phyloP scores from a whole-genome alignment of 768 basidiomycete genomes.

The Podaxis sp. region DNA sequence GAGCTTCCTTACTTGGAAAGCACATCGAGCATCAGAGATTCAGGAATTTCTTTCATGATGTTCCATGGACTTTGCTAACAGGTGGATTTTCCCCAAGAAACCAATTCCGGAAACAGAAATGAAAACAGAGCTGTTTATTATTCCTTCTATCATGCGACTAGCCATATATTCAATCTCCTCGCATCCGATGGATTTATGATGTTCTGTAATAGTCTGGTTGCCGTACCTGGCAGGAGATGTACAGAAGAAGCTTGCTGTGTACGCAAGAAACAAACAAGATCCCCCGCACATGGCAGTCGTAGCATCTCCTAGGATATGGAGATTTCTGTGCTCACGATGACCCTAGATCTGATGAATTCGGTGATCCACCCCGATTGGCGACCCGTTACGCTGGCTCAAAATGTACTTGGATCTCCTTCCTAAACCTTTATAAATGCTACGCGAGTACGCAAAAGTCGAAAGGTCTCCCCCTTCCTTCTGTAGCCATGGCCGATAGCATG shows the following conservation, averaged over 20 bases:
- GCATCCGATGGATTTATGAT: slow-evolving; percentile 16
- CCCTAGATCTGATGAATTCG: slow-evolving; percentile 71
- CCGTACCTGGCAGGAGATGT: slow-evolving; percentile 40
- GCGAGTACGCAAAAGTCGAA: slow-evolving; percentile 38
- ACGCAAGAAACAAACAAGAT: slow-evolving; percentile 40
- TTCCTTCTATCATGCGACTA: slow-evolving; percentile 3
- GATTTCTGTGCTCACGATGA: slow-evolving; percentile 50
- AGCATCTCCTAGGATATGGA: slow-evolving; percentile 44
- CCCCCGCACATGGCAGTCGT: slow-evolving; percentile 38
- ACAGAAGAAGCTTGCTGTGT: slow-evolving; percentile 22
- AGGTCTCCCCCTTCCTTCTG: slow-evolving; percentile 38
- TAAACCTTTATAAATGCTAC: slow-evolving; percentile 55
- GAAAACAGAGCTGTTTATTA: slow-evolving; percentile 3
- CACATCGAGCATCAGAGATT: slow-evolving; percentile 15
- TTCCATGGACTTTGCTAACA: slow-evolving; percentile 12
- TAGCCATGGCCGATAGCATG: slow-evolving; percentile 51
- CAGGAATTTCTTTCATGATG: slow-evolving; percentile 3
- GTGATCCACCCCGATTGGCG: slow-evolving; percentile 54
- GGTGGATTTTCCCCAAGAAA: slow-evolving; percentile 10
- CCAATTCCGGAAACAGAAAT: slow-evolving; percentile 8
- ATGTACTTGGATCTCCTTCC: slow-evolving; percentile 38
- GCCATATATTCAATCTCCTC: slow-evolving; percentile 13
- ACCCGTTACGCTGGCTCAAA: slow-evolving; percentile 40
- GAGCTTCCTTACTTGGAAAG: slow-evolving; percentile 17
- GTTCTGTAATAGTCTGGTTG: slow-evolving; percentile 28